Evolutionary conservation across 768 basidiomycete genomes (phyloP).

Genomic region (Lactarius indigo): DNA sequence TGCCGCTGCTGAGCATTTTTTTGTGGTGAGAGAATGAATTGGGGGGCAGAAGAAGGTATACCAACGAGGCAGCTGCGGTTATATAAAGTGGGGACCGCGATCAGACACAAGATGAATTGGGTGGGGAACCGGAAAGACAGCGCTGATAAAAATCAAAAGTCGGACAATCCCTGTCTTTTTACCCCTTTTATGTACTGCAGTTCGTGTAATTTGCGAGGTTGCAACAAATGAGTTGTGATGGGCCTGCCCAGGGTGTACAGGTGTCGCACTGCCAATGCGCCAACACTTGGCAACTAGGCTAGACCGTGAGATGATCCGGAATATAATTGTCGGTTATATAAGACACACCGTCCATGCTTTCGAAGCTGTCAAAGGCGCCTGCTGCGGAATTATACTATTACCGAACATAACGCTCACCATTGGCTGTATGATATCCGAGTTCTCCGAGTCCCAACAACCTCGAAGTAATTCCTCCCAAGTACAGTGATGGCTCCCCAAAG

Average conservation of each 20-base stretch:
- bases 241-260: not conserved
- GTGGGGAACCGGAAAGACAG: not conserved
- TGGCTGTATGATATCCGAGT: not conserved
- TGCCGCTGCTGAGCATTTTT: conserved; percentile 4
- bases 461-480: not conserved
- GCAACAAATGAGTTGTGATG: not conserved
- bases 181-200: not conserved
- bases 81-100: not conserved
- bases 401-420: not conserved
- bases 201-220: not conserved
- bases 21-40: not conserved
- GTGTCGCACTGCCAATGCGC: not conserved
- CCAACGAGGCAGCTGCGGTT: not conserved
- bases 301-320: not conserved
- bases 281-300: not conserved
- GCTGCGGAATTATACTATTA: not conserved
- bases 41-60: not conserved
- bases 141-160: not conserved
- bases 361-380: not conserved
- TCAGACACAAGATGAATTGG: not conserved
- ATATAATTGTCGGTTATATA: not conserved
- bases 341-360: not conserved
- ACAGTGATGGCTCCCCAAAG: not conserved
- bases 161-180: not conserved
- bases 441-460: no score